A percentile compares a stretch with the other conserved stretches of the same genome.
phyloP scores from a whole-genome alignment of 176 grass and related monocot genomes.

The Rhipidocladum racemiflorum region DNA sequence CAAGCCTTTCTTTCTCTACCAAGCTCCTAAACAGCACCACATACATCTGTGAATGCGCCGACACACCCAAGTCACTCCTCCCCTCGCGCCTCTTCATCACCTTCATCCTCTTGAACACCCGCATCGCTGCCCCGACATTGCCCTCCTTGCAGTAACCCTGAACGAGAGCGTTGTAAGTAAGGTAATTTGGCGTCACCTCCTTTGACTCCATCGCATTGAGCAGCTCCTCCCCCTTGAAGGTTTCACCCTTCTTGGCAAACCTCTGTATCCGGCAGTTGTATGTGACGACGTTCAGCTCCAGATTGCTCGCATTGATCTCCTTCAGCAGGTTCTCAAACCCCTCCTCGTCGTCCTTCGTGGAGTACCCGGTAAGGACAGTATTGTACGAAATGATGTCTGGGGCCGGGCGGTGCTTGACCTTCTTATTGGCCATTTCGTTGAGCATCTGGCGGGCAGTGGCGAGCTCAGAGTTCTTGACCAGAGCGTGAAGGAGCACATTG shows the following conservation, averaged over 20 bases:
- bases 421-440: slow-evolving; percentile 61
- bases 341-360: slow-evolving; percentile 32
- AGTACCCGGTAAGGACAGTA: slow-evolving; percentile 56
- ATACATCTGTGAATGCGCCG: slow-evolving; percentile 50
- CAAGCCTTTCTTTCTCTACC: slow-evolving; percentile 59
- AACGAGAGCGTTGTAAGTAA: slow-evolving; percentile 63
- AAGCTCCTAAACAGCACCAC: slow-evolving; percentile 54
- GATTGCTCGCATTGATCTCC: slow-evolving; percentile 45
- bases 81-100: slow-evolving; percentile 67
- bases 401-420: slow-evolving; percentile 31
- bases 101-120: slow-evolving; percentile 84
- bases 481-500: slow-evolving; percentile 64
- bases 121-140: slow-evolving; percentile 35
- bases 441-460: slow-evolving; percentile 58
- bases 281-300: slow-evolving; percentile 66
- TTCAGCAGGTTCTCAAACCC: slow-evolving; percentile 62
- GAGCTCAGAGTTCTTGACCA: slow-evolving; percentile 57
- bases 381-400: slow-evolving; percentile 76
- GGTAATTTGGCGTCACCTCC: slow-evolving; percentile 56
- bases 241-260: slow-evolving; percentile 54
- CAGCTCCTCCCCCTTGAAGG: slow-evolving; percentile 67
- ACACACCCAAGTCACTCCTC: slow-evolving; percentile 55
- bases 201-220: slow-evolving; percentile 68
- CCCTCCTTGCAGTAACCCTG: slow-evolving; percentile 74
- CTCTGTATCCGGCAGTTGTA: slow-evolving; percentile 73